Evolutionary conservation across 2,329 filamentous ascomycete genomes (phyloP), one percentile per base, ranked within the genome.

Genomic region (Mycosphaerella sp.): DNA sequence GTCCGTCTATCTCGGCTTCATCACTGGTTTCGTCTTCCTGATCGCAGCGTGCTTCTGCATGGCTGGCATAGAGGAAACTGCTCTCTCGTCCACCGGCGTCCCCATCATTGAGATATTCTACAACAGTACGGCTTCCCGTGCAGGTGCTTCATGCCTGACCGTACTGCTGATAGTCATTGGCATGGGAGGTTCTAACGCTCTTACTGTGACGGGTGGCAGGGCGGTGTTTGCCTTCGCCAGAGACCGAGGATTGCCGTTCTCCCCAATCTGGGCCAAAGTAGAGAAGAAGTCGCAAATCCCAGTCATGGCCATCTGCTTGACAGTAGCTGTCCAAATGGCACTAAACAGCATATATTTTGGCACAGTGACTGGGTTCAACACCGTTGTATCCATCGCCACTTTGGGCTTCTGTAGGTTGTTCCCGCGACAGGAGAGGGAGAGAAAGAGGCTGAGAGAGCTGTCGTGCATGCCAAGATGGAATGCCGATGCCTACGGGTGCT

Each of bases 361-460:
- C 3, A 70, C 67, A 9, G 60, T 59, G 2, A 61, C 63, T 2
- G 68, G 68, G 9, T 69, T 70, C 56, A 74, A 78, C 45, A 81
- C 79, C 0, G 76, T 81, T 14, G 76, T 82, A 45, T 73, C 77
- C 5, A 81, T 82, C 50, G 74, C 79, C 0, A 82, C 79, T 0
- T 74, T 79, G 57, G 80, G 79, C 0, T 82, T 82, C 59, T 82
- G 53, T 56, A 36, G 47, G 53, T 54, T 54, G 31, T n/a, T 40
- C 17, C 17, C 11, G 12, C 34, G 34, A 36, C 5, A 36, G 34
- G 7, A 17, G 14, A 17, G 14, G 14, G 14, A 17, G 14, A 17
- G 14, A 17, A 17, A 17, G 14, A 17, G 14, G 14, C 14, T 17
- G 14, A 36, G 34, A 26, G 26, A 26, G 4, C 6, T 26, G 26